phyloP scores from a whole-genome alignment of 805 yeast species.

The Candida patagonica region DNA sequence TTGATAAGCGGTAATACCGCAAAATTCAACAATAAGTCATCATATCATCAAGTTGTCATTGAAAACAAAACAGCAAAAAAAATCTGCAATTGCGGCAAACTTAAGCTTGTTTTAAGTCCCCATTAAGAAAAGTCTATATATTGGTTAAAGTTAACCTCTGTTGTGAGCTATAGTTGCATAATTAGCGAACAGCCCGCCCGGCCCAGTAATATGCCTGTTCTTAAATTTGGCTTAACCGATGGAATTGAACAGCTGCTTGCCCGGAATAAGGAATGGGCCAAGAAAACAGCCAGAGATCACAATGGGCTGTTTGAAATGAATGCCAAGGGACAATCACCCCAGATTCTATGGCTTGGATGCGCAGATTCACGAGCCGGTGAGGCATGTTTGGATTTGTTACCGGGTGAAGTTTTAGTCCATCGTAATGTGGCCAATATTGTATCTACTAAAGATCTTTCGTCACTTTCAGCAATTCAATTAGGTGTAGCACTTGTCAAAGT shows the following conservation, averaged over 20 bases:
- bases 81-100: too few species aligned
- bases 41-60: too few species aligned
- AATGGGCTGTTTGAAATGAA: constrained; percentile 55
- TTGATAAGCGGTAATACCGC: too few species aligned
- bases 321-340: constrained; percentile 83
- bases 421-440: constrained; percentile 81
- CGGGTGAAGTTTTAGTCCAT: constrained; percentile 86
- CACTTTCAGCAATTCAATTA: constrained; percentile 74
- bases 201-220: too few species aligned
- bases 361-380: constrained; percentile 89
- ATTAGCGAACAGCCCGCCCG: too few species aligned
- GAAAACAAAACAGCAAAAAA: too few species aligned
- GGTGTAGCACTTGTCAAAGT: constrained; percentile 81
- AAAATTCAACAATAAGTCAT: too few species aligned
- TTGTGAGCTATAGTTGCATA: too few species aligned
- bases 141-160: too few species aligned
- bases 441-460: constrained; percentile 56
- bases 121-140: too few species aligned
- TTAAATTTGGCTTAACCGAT: constrained; percentile 26
- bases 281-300: constrained; percentile 36
- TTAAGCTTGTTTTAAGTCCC: too few species aligned
- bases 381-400: constrained; percentile 60
- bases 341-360: constrained; percentile 90
- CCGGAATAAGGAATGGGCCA: constrained; percentile 39
- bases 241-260: constrained; percentile 29